Evolutionary conservation across 441 rosid genomes (phyloP).

Genomic region (Brassica hybrid): DNA sequence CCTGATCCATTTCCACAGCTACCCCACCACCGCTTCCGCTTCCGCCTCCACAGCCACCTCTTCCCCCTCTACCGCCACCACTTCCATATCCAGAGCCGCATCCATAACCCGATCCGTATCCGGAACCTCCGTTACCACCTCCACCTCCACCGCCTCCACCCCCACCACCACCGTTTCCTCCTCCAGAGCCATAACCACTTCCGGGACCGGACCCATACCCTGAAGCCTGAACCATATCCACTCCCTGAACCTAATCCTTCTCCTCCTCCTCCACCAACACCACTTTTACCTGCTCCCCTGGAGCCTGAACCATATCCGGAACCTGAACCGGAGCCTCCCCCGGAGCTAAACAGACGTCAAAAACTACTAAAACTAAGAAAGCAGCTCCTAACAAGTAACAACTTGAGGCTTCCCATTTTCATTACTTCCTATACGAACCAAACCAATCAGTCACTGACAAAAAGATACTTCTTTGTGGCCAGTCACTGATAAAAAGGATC

Average conservation of each 20-base stretch:
- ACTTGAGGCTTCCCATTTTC: conserved; percentile 30
- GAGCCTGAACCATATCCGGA: conserved; percentile 42
- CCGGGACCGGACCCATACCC: conserved; percentile 31
- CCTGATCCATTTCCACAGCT: conserved; percentile 2
- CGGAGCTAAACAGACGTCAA: conserved; percentile 38
- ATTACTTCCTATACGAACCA: neutral
- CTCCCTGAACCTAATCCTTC: conserved; percentile 34
- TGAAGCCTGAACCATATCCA: conserved; percentile 26
- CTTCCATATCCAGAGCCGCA: no score
- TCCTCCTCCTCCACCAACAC: conserved; percentile 32
- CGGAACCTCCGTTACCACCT: no score
- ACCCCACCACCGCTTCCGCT: conserved; percentile 21
- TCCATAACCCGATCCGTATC: no score
- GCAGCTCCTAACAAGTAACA: conserved; percentile 17
- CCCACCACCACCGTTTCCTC: conserved; percentile 33
- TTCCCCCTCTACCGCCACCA: no score
- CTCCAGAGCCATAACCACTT: conserved; percentile 6
- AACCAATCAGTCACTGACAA: conserved; percentile 2
- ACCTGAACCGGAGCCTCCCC: conserved; percentile 38
- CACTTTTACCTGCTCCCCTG: conserved; percentile 16
- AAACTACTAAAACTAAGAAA: conserved; percentile 29
- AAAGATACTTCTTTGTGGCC: neutral
- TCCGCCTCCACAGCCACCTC: conserved; percentile 1
- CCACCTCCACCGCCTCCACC: neutral
- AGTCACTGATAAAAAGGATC: neutral